Percentiles rank a stretch among this genome's conserved stretches.
phyloP scores from a whole-genome alignment of 306 rosid genomes.

The Corylus americana region DNA sequence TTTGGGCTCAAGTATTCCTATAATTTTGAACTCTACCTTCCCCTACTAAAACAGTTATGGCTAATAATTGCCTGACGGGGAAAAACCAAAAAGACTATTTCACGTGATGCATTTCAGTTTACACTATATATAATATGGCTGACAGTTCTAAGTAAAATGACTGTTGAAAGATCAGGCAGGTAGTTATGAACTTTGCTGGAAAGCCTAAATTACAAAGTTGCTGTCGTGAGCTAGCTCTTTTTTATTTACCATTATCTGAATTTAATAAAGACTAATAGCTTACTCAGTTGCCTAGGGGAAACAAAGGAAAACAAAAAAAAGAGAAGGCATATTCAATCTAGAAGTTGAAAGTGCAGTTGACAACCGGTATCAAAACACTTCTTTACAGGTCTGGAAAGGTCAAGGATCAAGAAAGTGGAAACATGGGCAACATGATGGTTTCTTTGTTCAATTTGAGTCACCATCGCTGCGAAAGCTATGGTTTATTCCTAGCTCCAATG shows the following conservation, averaged over 20 bases:
- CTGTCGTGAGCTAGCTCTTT: neutral
- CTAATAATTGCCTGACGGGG: neutral
- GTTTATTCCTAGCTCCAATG: slow-evolving; percentile 83
- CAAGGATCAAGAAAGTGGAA: slow-evolving; percentile 97
- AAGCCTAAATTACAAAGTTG: neutral
- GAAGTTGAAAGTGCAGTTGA: slow-evolving; percentile 5
- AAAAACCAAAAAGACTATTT: neutral
- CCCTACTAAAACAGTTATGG: neutral
- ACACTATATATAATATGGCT: neutral
- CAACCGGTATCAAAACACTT: slow-evolving; percentile 14
- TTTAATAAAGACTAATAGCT: neutral
- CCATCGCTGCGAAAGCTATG: slow-evolving; percentile 74
- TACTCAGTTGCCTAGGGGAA: neutral
- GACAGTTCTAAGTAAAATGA: neutral
- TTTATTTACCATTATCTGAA: neutral
- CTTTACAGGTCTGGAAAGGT: slow-evolving; percentile 94
- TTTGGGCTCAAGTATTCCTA: neutral
- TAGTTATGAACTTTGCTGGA: neutral
- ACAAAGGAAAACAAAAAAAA: neutral
- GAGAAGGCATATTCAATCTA: slow-evolving; percentile 13
- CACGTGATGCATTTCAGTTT: neutral
- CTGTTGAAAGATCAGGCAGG: neutral
- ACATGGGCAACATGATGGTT: slow-evolving; percentile 88
- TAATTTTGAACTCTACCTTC: neutral
- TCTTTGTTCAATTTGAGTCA: slow-evolving; percentile 89